Percentiles rank a stretch among this genome's conserved stretches.
phyloP scores from a whole-genome alignment of 148 eudicot species.

The Dianthus caryophyllus region DNA sequence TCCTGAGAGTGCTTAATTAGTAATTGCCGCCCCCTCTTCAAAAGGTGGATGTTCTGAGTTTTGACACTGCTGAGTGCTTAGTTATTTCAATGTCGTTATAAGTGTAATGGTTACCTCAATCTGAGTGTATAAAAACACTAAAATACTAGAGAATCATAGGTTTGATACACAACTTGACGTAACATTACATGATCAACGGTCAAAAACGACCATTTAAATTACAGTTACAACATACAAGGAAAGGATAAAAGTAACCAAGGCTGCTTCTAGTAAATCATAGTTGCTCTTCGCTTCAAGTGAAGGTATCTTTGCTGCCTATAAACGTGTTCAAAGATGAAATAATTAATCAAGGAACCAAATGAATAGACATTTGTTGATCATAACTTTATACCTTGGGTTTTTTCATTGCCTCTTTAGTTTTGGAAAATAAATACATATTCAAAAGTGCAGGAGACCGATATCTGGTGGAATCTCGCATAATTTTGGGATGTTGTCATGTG shows the following conservation, averaged over 20 bases:
- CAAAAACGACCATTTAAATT: conserved; percentile 18
- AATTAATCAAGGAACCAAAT: conserved; percentile 11
- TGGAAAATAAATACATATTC: conserved; percentile 6
- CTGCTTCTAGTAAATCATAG: conserved; percentile 14
- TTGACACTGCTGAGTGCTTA: not conserved
- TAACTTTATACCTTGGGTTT: conserved; percentile 7
- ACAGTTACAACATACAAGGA: conserved; percentile 8
- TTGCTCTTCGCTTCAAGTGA: conserved; percentile 15
- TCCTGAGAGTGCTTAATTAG: not conserved
- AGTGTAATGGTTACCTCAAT: not conserved
- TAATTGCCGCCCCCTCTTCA: not conserved
- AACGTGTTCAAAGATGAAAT: conserved; percentile 8
- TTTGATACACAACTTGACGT: conserved; percentile 19
- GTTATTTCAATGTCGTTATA: not conserved
- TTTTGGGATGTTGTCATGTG: conserved; percentile 29
- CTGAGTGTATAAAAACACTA: not conserved
- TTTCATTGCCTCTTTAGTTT: not conserved
- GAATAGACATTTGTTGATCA: conserved; percentile 17
- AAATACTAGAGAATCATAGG: conserved; percentile 3
- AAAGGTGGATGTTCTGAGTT: not conserved
- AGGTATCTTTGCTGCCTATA: conserved; percentile 28
- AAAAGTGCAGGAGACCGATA: conserved; percentile 10
- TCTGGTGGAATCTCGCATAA: conserved; percentile 27
- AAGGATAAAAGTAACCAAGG: conserved; percentile 16
- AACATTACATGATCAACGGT: conserved; percentile 23